phyloP scores from a whole-genome alignment of 345 rosid genomes.

The Theobroma cacao region DNA sequence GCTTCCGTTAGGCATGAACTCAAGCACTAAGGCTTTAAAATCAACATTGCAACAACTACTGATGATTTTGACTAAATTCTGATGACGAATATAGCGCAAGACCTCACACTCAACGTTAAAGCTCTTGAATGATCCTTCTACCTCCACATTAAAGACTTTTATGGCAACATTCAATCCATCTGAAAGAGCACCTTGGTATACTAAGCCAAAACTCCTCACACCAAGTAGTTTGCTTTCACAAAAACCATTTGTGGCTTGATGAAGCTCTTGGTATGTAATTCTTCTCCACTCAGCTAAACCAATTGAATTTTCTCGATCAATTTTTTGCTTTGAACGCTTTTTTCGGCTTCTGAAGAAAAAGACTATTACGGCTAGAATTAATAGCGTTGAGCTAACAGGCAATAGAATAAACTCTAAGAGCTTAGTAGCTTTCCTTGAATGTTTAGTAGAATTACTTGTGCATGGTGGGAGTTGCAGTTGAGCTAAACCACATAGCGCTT shows the following conservation, averaged over 20 bases:
- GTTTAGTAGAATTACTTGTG: neutral
- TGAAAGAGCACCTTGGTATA: slow-evolving; percentile 5
- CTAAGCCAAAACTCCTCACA: slow-evolving; percentile 8
- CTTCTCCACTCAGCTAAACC: neutral
- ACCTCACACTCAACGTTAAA: slow-evolving; percentile 19
- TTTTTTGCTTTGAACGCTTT: neutral
- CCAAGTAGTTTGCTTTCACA: neutral
- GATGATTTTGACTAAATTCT: too few species aligned
- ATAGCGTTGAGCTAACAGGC: too few species aligned
- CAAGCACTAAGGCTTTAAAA: slow-evolving; percentile 17
- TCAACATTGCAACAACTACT: slow-evolving; percentile 5
- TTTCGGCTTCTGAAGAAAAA: neutral
- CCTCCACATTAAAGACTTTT: slow-evolving; percentile 3
- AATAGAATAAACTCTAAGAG: neutral
- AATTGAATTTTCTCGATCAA: neutral
- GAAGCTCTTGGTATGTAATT: neutral
- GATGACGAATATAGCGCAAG: neutral
- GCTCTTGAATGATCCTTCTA: slow-evolving; percentile 3
- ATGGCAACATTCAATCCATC: slow-evolving; percentile 6
- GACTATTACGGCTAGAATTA: neutral
- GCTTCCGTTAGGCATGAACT: slow-evolving; percentile 16
- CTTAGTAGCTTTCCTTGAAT: neutral
- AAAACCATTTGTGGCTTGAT: neutral
- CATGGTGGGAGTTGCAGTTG: slow-evolving; percentile 13
- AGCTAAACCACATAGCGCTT: slow-evolving; percentile 1